Conservation (phyloP, 495 filamentous ascomycete species). For the Xylaria telfairii region DNA sequence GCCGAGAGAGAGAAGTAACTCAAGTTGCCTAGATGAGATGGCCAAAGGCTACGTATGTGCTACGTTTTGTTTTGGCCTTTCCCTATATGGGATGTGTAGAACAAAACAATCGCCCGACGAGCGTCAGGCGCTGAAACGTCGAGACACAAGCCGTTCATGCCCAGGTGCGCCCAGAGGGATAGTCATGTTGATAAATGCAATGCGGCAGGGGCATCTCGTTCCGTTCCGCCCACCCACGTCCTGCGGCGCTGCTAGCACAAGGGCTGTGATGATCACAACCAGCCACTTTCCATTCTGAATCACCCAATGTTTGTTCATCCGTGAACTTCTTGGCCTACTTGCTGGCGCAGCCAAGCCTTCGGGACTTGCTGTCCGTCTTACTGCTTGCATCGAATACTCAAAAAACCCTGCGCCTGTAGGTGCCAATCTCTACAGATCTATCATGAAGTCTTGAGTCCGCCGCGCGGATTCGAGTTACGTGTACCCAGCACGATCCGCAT, state of each 20-base stretch:
- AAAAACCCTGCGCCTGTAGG: slow-evolving; percentile 19
- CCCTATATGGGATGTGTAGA: neutral
- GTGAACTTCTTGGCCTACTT: slow-evolving; percentile 21
- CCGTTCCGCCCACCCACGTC: slow-evolving; percentile 23
- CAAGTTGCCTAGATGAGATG: neutral
- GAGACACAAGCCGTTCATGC: slow-evolving; percentile 12
- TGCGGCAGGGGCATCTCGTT: slow-evolving; percentile 25
- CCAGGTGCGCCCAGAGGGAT: slow-evolving; percentile 18
- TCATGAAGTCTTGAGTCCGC: slow-evolving; percentile 2
- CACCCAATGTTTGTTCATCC: slow-evolving; percentile 8
- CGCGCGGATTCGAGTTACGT: slow-evolving; percentile 16
- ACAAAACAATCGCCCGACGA: slow-evolving; percentile 3
- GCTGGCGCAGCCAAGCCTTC: slow-evolving; percentile 28
- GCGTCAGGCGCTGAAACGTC: slow-evolving; percentile 1
- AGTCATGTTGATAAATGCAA: slow-evolving; percentile 21
- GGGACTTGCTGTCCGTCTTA: slow-evolving; percentile 28
- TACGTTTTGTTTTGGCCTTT: slow-evolving; percentile 1
- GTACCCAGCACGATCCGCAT: slow-evolving; percentile 8
- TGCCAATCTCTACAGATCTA: neutral
- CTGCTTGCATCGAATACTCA: slow-evolving; percentile 20
- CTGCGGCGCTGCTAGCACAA: slow-evolving; percentile 13
- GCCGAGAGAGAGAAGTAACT: slow-evolving; percentile 10
- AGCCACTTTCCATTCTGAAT: slow-evolving; percentile 4
- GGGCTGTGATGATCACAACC: slow-evolving; percentile 17
- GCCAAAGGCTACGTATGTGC: neutral